A percentile compares a stretch with the other conserved stretches of the same genome.
Evolutionary conservation across 83 land plant species (phyloP).

Genomic region (Thuja plicata): DNA sequence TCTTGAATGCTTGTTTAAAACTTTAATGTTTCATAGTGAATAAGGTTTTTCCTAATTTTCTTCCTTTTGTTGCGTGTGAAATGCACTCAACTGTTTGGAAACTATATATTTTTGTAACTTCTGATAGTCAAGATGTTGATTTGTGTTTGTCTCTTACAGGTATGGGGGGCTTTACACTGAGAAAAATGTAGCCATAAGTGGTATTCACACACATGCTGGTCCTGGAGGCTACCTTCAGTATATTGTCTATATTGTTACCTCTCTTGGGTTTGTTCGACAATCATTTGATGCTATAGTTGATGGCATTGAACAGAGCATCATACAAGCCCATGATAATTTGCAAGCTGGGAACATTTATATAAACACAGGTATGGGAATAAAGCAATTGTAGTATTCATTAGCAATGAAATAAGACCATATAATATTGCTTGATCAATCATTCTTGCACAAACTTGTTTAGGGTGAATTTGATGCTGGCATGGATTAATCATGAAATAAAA

Average conservation of each 20-base stretch:
- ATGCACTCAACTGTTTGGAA: background rate
- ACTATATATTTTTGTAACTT: background rate
- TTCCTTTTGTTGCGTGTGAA: background rate
- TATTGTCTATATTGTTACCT: slow-evolving; percentile 66
- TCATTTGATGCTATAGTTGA: slow-evolving; percentile 79
- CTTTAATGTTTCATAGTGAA: background rate
- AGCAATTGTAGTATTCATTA: background rate
- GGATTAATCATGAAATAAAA: too few species aligned
- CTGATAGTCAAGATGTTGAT: background rate
- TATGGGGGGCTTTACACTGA: slow-evolving; percentile 72
- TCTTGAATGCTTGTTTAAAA: background rate
- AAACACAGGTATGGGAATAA: slow-evolving; percentile 44
- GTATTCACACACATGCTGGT: slow-evolving; percentile 86
- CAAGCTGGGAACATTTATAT: slow-evolving; percentile 69
- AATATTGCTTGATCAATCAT: background rate
- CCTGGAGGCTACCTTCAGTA: slow-evolving; percentile 90
- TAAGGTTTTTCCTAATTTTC: background rate
- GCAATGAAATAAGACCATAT: background rate
- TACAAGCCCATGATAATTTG: slow-evolving; percentile 73
- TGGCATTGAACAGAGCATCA: slow-evolving; percentile 62
- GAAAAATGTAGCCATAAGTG: slow-evolving; percentile 81
- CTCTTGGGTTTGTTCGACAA: slow-evolving; percentile 77
- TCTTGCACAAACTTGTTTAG: background rate
- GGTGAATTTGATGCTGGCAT: background rate
- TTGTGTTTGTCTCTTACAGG: slow-evolving; percentile 29